Conservation (phyloP, 306 rosid species). For the Sicyos baderoa region DNA sequence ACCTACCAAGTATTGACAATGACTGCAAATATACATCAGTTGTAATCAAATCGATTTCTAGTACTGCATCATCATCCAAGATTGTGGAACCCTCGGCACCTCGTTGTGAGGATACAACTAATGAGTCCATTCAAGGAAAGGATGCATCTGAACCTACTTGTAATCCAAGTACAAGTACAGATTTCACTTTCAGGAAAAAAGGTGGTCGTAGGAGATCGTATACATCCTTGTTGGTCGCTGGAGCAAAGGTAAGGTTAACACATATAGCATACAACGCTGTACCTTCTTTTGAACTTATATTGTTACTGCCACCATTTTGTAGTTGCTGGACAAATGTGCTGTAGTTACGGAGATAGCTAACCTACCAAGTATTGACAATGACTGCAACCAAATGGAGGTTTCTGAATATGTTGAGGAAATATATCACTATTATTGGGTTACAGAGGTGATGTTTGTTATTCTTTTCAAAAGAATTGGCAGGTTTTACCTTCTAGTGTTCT, state of each 20-base stretch:
- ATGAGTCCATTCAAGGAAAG: conserved; percentile 30
- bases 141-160: conserved; percentile 34
- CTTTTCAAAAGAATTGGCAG: not conserved
- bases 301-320: conserved; percentile 27
- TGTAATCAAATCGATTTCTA: conserved; percentile 30
- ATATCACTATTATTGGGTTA: conserved; percentile 71
- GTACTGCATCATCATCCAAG: conserved; percentile 35
- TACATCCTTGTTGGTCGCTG: conserved; percentile 51
- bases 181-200: conserved; percentile 32
- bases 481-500: conserved; percentile 8
- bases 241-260: conserved; percentile 55
- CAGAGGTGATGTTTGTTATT: conserved; percentile 42
- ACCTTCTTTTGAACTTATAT: conserved; percentile 17
- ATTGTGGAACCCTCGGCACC: conserved; percentile 30
- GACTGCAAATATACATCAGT: conserved; percentile 25
- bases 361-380: conserved; percentile 66
- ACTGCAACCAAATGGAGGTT: conserved; percentile 74
- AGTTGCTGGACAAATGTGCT: conserved; percentile 53
- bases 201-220: conserved; percentile 63
- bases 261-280: conserved; percentile 5
- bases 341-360: conserved; percentile 35
- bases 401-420: conserved; percentile 77
- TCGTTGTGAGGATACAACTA: conserved; percentile 32
- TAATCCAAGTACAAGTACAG: conserved; percentile 29
- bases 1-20: conserved; percentile 66